These are phyloP conservation scores for Trichocomaceae sp. DNA, from an alignment of 2,329 filamentous ascomycete species.

Conservation along the genomic window DNA sequence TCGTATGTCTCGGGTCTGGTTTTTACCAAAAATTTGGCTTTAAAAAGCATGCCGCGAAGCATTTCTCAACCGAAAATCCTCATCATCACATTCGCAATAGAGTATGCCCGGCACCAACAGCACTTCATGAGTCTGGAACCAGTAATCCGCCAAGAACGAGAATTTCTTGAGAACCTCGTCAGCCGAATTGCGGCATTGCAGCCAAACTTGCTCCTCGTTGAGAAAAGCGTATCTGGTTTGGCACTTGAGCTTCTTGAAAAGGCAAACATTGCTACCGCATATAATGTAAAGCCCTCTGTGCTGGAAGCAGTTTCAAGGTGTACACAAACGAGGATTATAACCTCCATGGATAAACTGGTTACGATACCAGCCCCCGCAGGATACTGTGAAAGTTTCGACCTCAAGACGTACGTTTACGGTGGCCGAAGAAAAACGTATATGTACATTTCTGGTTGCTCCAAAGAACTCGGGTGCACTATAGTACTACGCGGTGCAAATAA, in stretches of 20 bases:
- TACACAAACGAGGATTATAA: constrained; percentile 85
- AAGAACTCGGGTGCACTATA: constrained; percentile 90
- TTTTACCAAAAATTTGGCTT: constrained; percentile 91
- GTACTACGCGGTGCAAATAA: constrained; percentile 76
- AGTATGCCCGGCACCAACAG: constrained; percentile 86
- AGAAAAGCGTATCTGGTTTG: constrained; percentile 85
- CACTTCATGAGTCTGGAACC: constrained; percentile 98
- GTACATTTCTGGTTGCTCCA: constrained; percentile 83
- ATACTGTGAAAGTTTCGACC: constrained; percentile 78
- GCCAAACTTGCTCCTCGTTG: constrained; percentile 81
- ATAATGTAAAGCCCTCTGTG: constrained; percentile 94
- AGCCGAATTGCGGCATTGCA: constrained; percentile 80
- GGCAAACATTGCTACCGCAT: constrained; percentile 84
- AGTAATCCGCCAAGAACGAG: constrained; percentile 91
- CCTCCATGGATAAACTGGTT: constrained; percentile 88
- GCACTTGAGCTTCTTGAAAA: constrained; percentile 83
- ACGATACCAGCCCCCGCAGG: constrained; percentile 69
- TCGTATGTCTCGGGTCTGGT: constrained; percentile 95
- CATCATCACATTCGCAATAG: constrained; percentile 89
- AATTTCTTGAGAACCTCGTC: constrained; percentile 86
- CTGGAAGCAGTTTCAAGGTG: constrained; percentile 91
- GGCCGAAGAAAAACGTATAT: constrained; percentile 90
- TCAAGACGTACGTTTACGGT: constrained; percentile 87
- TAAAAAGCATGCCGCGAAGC: constrained; percentile 91
- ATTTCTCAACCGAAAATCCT: constrained; percentile 80